Evolutionary conservation across 768 basidiomycete species (phyloP).

Genomic region (Pholiota conissans): DNA sequence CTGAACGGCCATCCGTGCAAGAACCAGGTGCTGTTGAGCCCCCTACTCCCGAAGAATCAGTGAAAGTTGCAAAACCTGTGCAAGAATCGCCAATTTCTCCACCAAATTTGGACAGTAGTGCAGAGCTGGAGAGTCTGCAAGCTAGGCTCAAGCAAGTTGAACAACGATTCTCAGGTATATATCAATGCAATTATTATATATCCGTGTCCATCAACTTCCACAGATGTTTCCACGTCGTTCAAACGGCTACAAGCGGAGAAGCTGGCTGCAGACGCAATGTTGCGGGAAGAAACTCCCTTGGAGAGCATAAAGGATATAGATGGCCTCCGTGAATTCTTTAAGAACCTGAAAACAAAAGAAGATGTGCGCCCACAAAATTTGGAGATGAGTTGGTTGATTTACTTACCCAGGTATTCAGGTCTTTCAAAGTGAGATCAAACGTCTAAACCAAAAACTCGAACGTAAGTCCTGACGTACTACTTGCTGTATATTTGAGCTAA

Average conservation of each 20-base stretch:
- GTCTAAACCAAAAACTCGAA: conserved; percentile 69
- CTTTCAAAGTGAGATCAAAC: conserved; percentile 76
- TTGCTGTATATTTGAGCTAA: not conserved
- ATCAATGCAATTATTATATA: not conserved
- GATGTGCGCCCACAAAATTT: conserved; percentile 50
- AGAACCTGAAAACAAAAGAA: conserved; percentile 62
- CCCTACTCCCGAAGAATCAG: not conserved
- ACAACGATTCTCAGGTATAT: conserved; percentile 72
- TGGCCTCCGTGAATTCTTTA: conserved; percentile 73
- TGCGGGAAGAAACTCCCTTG: conserved; percentile 73
- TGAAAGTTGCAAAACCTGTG: not conserved
- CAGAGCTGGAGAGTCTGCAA: conserved; percentile 58
- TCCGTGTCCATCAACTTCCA: conserved; percentile 8
- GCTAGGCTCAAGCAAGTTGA: conserved; percentile 70
- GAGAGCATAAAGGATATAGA: conserved; percentile 62
- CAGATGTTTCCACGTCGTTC: conserved; percentile 80
- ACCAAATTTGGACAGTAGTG: conserved; percentile 15
- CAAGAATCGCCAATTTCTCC: not conserved
- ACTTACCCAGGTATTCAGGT: conserved; percentile 37
- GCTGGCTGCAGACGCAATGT: conserved; percentile 60
- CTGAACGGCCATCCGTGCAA: not conserved
- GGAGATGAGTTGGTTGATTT: not conserved
- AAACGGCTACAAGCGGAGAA: conserved; percentile 76
- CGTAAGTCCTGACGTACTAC: conserved; percentile 44
- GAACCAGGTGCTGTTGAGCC: not conserved